Base-by-base conservation (phyloP, 2,329 filamentous ascomycete species). In the Colletotrichum endophyticum region DNA sequence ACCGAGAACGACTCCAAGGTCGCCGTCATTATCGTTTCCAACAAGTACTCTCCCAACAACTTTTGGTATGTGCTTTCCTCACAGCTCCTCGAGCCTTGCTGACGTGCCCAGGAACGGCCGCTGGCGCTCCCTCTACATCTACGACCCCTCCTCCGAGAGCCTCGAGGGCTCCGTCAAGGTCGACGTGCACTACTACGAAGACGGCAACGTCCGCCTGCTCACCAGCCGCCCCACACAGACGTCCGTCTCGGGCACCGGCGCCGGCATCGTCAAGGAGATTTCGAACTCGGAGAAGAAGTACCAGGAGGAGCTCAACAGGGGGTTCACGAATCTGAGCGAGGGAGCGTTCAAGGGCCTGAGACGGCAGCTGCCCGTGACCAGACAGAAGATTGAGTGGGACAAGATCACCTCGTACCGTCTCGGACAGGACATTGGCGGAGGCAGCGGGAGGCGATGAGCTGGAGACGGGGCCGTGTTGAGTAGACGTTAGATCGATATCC, bases 361-460 rank as follows among this genome's bases (percentile, higher is more conserved):
- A 83, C 92, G 97, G 86, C 97, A 99, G 87, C 88, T 99, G 84
- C 97, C 97, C 1, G 96, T 99, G 76, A 99, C 97, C 78, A 93
- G 97, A 83, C 97, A 99, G 89, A 98, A 98, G 91, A 96, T 99
- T 80, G 97, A 99, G 87, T 99, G 97, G 97, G 96, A 99, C 86
- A 98, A 98, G 89, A 95, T 99, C 79, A 94, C 95, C 62, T 96
- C 95, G 80, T 99, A 99, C 88, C 91, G 95, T 77, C 88, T 98
- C 80, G 94, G 95, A 30, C 94, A 95, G 85, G 94, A 95, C 83
- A 95, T 95, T 84, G 93, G 93, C 22, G 93, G 94, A 66, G 92
- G 92, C 70, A 92, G 92, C 80, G 87, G 88, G 64, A 88, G 88
- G 83, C 86, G 88, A 84, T 92, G 87, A 82, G 64, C 32, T 12